Evolutionary conservation across 345 rosid genomes (phyloP), one percentile per base, ranked within the genome.

Genomic region (Salix koriyanagi): DNA sequence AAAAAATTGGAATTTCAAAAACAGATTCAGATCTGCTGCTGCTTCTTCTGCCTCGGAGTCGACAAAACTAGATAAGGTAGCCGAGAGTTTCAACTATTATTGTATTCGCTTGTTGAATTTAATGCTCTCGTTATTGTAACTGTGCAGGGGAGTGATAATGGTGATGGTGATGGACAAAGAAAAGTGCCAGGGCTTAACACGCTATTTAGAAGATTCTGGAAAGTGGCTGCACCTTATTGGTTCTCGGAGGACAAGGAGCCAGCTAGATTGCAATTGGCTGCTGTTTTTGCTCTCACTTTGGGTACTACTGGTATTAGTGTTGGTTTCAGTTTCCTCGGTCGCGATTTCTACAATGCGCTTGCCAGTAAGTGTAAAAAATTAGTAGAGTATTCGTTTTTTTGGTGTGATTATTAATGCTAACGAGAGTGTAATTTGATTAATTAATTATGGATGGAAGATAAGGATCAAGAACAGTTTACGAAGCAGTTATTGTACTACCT

Each of bases 241-340:
- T 90, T 76, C 80, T 91, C 97, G 4, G 96, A 93, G 21, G 99
- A 95, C 80, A 88, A 86, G 77, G 82, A 66, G 52, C 92, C 88
- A 75, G 99, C 94, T 32, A 86, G 97, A 85, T 76, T 90, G 77
- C 99, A 89, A 79, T 90, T 95, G 16, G 97, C 90, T 19, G 87
- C 90, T 60, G 97, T 93, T 15, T 90, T 95, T 74, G 97, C 97
- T 64, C 96, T 95, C 42, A 95, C 96, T 50, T 84, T 95, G 46
- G 97, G 85, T 71, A 95, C 97, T 71, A 93, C 97, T 12, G 99
- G 97, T 74, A 89, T 93, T 79, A 93, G 97, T 84, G 97, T 95
- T 39, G 97, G 96, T 77, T 95, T 95, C 86, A 95, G 74, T 84
- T 95, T 92, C 85, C 99, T 95, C 46, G 99, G 99, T 78, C 99